These are phyloP conservation scores for Hysterium pulicare DNA, from an alignment of 2,329 filamentous ascomycete genomes.

Conservation along the genomic window DNA sequence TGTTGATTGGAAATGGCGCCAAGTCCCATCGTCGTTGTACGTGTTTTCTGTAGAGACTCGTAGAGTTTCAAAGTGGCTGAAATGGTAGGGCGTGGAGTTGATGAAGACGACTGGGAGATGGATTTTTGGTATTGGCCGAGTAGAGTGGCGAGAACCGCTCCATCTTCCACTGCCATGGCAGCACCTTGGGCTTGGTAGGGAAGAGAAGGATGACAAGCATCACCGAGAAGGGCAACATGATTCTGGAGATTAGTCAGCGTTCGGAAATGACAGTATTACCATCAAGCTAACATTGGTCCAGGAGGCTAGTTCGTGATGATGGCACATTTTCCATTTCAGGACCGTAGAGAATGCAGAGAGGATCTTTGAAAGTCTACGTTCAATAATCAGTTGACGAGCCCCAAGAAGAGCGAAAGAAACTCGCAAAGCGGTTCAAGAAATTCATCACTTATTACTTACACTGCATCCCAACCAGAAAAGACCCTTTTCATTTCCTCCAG, in stretches of 20 bases:
- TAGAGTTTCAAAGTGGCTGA: conserved; percentile 10
- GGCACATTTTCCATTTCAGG: conserved; percentile 14
- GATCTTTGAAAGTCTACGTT: conserved; percentile 7
- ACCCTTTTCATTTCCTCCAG: conserved; percentile 57
- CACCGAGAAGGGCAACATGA: conserved; percentile 13
- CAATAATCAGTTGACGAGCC: no score
- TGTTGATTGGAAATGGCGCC: conserved; percentile 11
- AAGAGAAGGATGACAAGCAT: conserved; percentile 15
- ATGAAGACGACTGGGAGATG: not conserved
- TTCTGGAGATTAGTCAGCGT: conserved; percentile 1
- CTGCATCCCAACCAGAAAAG: conserved; percentile 61
- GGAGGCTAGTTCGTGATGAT: conserved; percentile 10
- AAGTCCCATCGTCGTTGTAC: conserved; percentile 6
- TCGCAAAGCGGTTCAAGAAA: no score
- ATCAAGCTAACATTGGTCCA: conserved; percentile 11
- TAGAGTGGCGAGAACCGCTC: conserved; percentile 38
- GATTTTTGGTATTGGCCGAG: conserved; percentile 6
- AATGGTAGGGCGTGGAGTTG: not conserved
- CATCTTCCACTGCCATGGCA: conserved; percentile 64
- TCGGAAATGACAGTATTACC: not conserved
- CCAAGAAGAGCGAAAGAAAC: no score
- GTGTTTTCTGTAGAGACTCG: conserved; percentile 9
- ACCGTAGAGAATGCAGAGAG: conserved; percentile 8
- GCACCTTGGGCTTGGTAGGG: conserved; percentile 42
- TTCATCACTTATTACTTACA: no score